Evolutionary conservation across 202 grass and related monocot genomes (phyloP).

Genomic region (Schoenoplectus tabernaemontani): DNA sequence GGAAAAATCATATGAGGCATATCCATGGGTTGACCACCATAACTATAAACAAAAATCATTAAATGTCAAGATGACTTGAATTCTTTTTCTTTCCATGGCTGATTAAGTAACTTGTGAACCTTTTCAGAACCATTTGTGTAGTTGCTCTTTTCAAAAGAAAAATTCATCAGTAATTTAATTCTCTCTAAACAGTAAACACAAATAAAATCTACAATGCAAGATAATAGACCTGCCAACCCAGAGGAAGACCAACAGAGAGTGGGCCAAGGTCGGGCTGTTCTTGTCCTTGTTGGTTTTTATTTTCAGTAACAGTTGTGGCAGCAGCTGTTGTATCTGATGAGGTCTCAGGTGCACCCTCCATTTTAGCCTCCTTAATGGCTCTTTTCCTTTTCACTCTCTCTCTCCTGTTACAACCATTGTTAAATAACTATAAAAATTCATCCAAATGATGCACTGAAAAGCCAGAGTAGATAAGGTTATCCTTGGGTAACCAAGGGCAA

Average conservation of each 20-base stretch:
- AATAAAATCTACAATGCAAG: slow-evolving; percentile 7
- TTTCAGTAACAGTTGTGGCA: not conserved
- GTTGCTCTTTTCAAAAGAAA: not conserved
- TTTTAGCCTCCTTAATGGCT: slow-evolving; percentile 38
- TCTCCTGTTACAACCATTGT: slow-evolving; percentile 40
- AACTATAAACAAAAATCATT: too few species aligned
- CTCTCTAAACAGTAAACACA: not conserved
- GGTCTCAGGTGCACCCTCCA: not conserved
- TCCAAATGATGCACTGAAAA: not conserved
- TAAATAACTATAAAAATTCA: not conserved
- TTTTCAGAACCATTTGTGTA: not conserved
- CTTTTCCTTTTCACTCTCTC: slow-evolving; percentile 82
- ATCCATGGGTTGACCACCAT: too few species aligned
- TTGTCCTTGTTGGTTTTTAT: slow-evolving; percentile 31
- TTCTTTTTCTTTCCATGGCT: not conserved
- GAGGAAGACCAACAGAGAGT: slow-evolving; percentile 80
- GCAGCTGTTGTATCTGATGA: slow-evolving; percentile 1
- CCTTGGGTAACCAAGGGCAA: not conserved
- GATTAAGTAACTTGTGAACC: not conserved
- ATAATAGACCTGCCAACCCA: slow-evolving; percentile 65
- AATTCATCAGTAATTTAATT: not conserved
- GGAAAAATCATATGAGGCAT: too few species aligned
- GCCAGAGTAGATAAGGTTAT: not conserved
- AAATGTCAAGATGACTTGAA: not conserved
- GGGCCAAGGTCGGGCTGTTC: slow-evolving; percentile 48